These are phyloP conservation scores for Corchorus capsularis DNA, from an alignment of 345 rosid species.

Conservation along the genomic window DNA sequence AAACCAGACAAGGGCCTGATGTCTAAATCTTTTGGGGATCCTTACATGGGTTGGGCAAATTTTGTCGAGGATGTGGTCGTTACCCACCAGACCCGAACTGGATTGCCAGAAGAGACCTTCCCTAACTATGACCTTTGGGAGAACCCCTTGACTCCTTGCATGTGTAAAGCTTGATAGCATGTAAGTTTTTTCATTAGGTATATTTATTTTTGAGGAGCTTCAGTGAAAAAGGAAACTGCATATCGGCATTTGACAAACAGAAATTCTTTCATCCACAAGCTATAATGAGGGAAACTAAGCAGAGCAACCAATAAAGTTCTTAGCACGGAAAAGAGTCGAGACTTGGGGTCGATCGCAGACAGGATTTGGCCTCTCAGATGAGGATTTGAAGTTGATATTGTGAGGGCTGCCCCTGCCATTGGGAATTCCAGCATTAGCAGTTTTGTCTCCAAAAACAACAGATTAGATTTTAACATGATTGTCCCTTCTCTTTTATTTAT, in stretches of 20 bases:
- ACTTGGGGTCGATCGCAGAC: background rate
- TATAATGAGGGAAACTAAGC: background rate
- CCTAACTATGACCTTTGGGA: slow-evolving; percentile 99
- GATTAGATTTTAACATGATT: background rate
- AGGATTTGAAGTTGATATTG: background rate
- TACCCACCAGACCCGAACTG: slow-evolving; percentile 95
- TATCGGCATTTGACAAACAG: slow-evolving; percentile 11
- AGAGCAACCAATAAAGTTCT: background rate
- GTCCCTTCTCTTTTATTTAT: background rate
- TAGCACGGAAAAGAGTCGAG: background rate
- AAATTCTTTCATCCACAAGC: background rate
- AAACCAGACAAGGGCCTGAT: slow-evolving; percentile 98
- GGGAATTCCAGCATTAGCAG: background rate
- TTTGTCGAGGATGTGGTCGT: slow-evolving; percentile 95
- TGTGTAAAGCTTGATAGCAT: slow-evolving; percentile 83
- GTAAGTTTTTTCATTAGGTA: slow-evolving; percentile 11
- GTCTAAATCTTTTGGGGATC: slow-evolving; percentile 99
- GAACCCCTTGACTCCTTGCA: slow-evolving; percentile 97
- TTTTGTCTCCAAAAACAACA: background rate
- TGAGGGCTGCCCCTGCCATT: background rate
- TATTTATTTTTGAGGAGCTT: slow-evolving; percentile 24
- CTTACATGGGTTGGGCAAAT: slow-evolving; percentile 98
- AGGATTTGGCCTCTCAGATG: background rate
- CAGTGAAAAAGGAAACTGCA: slow-evolving; percentile 12
- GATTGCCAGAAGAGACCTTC: slow-evolving; percentile 98